Percentiles rank a stretch among this genome's conserved stretches.
Evolutionary conservation across 164 flowering plant genomes (phyloP).

Genomic region (Chloranthus sessilifolius): DNA sequence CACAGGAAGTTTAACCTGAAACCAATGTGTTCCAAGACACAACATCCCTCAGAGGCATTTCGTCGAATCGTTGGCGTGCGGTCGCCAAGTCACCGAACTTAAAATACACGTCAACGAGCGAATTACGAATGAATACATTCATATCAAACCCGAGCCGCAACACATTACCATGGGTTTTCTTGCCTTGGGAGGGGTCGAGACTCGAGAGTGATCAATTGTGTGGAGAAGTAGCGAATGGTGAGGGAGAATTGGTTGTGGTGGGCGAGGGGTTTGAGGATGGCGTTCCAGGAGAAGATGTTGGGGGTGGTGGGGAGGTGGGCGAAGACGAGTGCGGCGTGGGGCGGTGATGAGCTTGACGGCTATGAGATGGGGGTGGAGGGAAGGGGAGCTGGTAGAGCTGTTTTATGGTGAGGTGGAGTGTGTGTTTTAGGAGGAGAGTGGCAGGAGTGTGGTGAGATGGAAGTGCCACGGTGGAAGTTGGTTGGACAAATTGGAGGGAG

Average conservation of each 20-base stretch:
- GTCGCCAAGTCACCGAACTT: conserved; percentile 17
- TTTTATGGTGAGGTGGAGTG: conserved; percentile 20
- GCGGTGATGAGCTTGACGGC: conserved; percentile 35
- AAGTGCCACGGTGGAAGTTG: conserved; percentile 22
- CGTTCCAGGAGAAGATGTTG: conserved; percentile 25
- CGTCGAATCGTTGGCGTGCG: conserved; percentile 27
- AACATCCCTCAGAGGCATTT: conserved; percentile 31
- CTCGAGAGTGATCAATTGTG: conserved; percentile 11
- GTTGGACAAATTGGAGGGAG: no score
- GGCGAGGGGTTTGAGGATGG: conserved; percentile 33
- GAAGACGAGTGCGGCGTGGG: conserved; percentile 31
- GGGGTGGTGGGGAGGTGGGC: conserved; percentile 21
- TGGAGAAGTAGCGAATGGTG: conserved; percentile 20
- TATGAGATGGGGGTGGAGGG: conserved; percentile 23
- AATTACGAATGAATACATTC: conserved; percentile 28
- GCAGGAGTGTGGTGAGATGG: conserved; percentile 19
- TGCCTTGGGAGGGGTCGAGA: conserved; percentile 19
- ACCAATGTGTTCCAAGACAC: conserved; percentile 39
- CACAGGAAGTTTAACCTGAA: conserved; percentile 22
- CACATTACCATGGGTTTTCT: conserved; percentile 17
- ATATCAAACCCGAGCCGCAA: conserved; percentile 21
- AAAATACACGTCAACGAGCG: conserved; percentile 37
- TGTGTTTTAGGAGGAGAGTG: conserved; percentile 25
- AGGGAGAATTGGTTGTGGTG: conserved; percentile 22
- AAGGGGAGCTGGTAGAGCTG: conserved; percentile 30